Evolutionary conservation across 768 basidiomycete genomes (phyloP).

Genomic region (Peribolospora baueri): DNA sequence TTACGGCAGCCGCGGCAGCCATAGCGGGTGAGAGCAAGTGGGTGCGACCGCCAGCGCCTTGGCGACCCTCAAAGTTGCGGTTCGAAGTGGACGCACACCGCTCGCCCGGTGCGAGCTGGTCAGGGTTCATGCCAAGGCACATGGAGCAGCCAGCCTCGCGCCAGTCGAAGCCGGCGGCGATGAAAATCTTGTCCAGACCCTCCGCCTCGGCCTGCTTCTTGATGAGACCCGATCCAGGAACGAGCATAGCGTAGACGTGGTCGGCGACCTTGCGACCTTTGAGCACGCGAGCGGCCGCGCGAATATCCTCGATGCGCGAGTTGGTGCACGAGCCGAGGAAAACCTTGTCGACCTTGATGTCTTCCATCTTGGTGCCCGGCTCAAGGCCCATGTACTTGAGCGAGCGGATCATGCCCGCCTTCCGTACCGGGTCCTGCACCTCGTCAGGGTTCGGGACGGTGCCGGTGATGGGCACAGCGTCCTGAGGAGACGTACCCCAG

Average conservation of each 20-base stretch:
- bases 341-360: slow-evolving; percentile 59
- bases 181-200: slow-evolving; percentile 63
- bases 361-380: slow-evolving; percentile 52
- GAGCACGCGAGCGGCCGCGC: slow-evolving; percentile 56
- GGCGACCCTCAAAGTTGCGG: slow-evolving; percentile 79
- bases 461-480: slow-evolving; percentile 60
- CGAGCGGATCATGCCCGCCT: slow-evolving; percentile 45
- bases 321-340: slow-evolving; percentile 92
- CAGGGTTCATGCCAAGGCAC: slow-evolving; percentile 91
- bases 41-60: slow-evolving; percentile 62
- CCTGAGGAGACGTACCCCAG: slow-evolving; percentile 83
- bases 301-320: slow-evolving; percentile 75
- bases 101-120: slow-evolving; percentile 53
- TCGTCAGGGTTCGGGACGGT: slow-evolving; percentile 48
- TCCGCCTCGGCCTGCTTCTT: slow-evolving; percentile 79
- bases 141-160: slow-evolving; percentile 86
- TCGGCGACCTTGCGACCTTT: slow-evolving; percentile 47
- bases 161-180: slow-evolving; percentile 82
- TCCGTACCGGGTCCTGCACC: slow-evolving; percentile 39
- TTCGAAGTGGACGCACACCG: slow-evolving; percentile 82
- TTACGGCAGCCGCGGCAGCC: slow-evolving; percentile 75
- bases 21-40: slow-evolving; percentile 75
- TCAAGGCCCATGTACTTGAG: slow-evolving; percentile 68
- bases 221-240: slow-evolving; percentile 71
- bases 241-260: slow-evolving; percentile 63